These are phyloP conservation scores for Fusarium udum DNA, from an alignment of 2,329 filamentous ascomycete genomes.

Conservation along the genomic window DNA sequence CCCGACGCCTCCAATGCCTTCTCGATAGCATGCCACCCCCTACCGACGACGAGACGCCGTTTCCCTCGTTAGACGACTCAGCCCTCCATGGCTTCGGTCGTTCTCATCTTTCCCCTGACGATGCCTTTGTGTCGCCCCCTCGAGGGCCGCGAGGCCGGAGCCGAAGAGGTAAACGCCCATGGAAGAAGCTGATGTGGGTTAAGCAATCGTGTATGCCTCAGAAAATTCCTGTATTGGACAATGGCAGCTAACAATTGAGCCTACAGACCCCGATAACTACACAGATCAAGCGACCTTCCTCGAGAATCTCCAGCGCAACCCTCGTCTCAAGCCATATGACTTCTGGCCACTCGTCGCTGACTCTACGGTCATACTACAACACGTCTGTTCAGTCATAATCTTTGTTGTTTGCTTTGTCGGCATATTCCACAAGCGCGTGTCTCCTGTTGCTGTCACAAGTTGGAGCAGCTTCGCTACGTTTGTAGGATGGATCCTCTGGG, in stretches of 20 bases:
- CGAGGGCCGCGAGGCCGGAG: slow-evolving; percentile 68
- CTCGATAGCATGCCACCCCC: slow-evolving; percentile 49
- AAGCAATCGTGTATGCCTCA: slow-evolving; percentile 82
- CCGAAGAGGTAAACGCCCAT: slow-evolving; percentile 75
- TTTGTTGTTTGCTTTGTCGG: slow-evolving; percentile 94
- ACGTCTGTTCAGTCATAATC: slow-evolving; percentile 93
- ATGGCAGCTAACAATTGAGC: slow-evolving; percentile 7
- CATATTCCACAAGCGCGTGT: slow-evolving; percentile 88
- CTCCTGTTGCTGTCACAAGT: slow-evolving; percentile 86
- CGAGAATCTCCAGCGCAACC: slow-evolving; percentile 94
- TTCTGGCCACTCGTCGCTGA: slow-evolving; percentile 98
- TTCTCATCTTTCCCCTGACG: slow-evolving; percentile 81
- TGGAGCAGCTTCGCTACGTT: slow-evolving; percentile 86
- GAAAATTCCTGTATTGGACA: not conserved
- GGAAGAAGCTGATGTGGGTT: slow-evolving; percentile 98
- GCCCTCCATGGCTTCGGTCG: slow-evolving; percentile 59
- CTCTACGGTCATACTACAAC: slow-evolving; percentile 95
- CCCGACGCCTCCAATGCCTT: slow-evolving; percentile 24
- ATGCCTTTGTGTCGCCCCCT: slow-evolving; percentile 79
- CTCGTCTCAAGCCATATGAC: slow-evolving; percentile 91
- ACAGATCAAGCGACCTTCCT: slow-evolving; percentile 97
- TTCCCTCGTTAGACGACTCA: slow-evolving; percentile 46
- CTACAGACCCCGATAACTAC: slow-evolving; percentile 95
- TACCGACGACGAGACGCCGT: slow-evolving; percentile 52
- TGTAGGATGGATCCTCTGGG: slow-evolving; percentile 90